A percentile compares a stretch with the other conserved stretches of the same genome.
Conservation (phyloP, 2,329 filamentous ascomycete species). For the Neofusicoccum ribis region DNA sequence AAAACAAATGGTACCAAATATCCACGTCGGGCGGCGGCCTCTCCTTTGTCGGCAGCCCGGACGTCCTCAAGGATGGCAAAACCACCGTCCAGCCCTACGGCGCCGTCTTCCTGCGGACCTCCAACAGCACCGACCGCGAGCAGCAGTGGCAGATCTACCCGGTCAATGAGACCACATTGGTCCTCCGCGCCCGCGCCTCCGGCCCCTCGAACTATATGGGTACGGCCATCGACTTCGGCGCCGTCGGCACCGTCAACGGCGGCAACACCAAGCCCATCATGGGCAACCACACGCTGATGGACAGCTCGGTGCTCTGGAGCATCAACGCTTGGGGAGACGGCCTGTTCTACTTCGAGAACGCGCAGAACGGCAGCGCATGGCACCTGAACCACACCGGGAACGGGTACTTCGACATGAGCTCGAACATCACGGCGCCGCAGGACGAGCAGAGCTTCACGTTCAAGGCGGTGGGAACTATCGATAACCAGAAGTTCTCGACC, state of each 20-base stretch:
- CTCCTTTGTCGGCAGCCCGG: conserved; percentile 9
- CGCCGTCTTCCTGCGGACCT: not conserved
- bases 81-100: not conserved
- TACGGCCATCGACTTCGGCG: not conserved
- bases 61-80: not conserved
- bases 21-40: not conserved
- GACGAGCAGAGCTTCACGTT: conserved; percentile 14
- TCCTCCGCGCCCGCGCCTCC: conserved; percentile 17
- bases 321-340: conserved; percentile 14
- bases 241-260: not conserved
- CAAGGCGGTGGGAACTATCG: conserved; percentile 1
- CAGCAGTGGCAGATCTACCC: conserved; percentile 21
- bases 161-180: not conserved
- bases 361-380: conserved; percentile 13
- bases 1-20: conserved; percentile 20
- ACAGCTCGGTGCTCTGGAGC: conserved; percentile 16
- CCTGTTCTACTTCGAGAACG: conserved; percentile 18
- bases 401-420: conserved; percentile 8
- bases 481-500: conserved; percentile 8
- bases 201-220: conserved; percentile 18
- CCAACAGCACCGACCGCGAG: conserved; percentile 3
- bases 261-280: conserved; percentile 15
- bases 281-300: not conserved
- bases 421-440: conserved; percentile 15
- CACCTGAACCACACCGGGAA: conserved; percentile 11